Conservation (phyloP, 164 flowering plant genomes). For the Nymphaea colorata region DNA sequence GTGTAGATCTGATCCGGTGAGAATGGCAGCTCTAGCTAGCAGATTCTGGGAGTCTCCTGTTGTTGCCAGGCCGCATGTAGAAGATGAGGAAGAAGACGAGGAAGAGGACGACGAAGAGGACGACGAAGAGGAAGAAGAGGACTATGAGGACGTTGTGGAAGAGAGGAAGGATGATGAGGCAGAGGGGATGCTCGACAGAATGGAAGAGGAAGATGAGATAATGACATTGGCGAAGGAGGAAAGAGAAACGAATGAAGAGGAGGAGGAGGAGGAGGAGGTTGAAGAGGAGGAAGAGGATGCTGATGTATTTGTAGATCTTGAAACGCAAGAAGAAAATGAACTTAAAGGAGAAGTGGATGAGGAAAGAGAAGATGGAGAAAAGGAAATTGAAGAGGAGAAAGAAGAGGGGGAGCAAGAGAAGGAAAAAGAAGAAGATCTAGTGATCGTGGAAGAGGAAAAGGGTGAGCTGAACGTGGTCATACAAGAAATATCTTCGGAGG, state of each 20-base stretch:
- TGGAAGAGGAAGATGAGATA: conserved; percentile 11
- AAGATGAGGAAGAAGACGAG: conserved; percentile 19
- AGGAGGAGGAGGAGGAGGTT: conserved; percentile 4
- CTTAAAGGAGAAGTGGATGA: background rate
- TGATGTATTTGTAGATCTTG: background rate
- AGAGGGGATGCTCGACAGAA: background rate
- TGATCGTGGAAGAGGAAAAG: background rate
- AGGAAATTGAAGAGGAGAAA: conserved; percentile 7
- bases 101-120: conserved; percentile 27
- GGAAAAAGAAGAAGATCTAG: conserved; percentile 5
- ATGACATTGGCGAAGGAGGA: conserved; percentile 5
- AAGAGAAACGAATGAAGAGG: conserved; percentile 7
- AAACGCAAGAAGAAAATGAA: conserved; percentile 1
- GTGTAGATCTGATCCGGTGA: conserved; percentile 86
- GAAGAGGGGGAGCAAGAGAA: conserved; percentile 2
- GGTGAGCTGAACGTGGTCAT: background rate
- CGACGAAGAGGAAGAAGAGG: conserved; percentile 13
- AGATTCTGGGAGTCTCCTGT: conserved; percentile 50
- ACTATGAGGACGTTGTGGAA: conserved; percentile 10
- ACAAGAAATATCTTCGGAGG: background rate
- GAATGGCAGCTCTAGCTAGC: conserved; percentile 61
- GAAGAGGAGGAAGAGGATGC: conserved; percentile 3
- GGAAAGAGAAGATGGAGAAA: background rate
- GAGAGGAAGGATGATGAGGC: background rate
- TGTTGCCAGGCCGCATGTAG: conserved; percentile 12